Percentiles rank a stretch among this genome's conserved stretches.
These are phyloP conservation scores for Leucocoprinus leucothites DNA, from an alignment of 768 basidiomycete genomes.

Conservation along the genomic window DNA sequence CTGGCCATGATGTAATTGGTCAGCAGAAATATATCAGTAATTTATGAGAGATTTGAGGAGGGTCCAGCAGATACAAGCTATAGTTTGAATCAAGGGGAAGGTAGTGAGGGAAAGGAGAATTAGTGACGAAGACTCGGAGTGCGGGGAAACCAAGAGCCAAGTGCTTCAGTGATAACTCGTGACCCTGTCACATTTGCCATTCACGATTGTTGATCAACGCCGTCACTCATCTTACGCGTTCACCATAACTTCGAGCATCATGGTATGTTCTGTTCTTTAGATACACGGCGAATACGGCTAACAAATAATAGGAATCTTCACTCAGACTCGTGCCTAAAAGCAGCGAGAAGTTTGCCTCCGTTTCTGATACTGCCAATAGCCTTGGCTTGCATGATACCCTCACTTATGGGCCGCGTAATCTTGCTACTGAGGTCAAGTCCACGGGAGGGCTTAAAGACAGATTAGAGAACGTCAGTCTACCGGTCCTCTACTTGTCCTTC, in stretches of 20 bases:
- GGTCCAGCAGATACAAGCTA: neutral
- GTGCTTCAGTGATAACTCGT: conserved; percentile 5
- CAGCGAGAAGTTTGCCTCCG: conserved; percentile 55
- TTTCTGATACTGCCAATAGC: conserved; percentile 65
- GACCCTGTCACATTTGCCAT: conserved; percentile 11
- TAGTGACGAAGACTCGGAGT: neutral
- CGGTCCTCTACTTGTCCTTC: neutral
- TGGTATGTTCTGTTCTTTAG: conserved; percentile 18
- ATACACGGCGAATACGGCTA: neutral
- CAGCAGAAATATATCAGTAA: neutral
- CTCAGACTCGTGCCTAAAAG: conserved; percentile 61
- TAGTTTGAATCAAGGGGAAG: neutral
- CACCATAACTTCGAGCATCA: conserved; percentile 21
- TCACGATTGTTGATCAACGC: conserved; percentile 10
- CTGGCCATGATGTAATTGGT: conserved; percentile 21
- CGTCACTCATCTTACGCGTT: conserved; percentile 23
- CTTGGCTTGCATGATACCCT: conserved; percentile 89
- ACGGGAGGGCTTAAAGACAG: conserved; percentile 62
- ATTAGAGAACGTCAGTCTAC: conserved; percentile 65
- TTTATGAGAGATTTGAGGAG: conserved; percentile 5
- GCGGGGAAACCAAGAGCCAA: conserved; percentile 1
- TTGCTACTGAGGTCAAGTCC: conserved; percentile 71
- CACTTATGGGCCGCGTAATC: conserved; percentile 76
- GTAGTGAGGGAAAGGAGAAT: neutral
- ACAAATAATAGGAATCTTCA: conserved; percentile 44